Base-by-base conservation (phyloP, 2,329 filamentous ascomycete genomes). In the Chalara sp. region DNA sequence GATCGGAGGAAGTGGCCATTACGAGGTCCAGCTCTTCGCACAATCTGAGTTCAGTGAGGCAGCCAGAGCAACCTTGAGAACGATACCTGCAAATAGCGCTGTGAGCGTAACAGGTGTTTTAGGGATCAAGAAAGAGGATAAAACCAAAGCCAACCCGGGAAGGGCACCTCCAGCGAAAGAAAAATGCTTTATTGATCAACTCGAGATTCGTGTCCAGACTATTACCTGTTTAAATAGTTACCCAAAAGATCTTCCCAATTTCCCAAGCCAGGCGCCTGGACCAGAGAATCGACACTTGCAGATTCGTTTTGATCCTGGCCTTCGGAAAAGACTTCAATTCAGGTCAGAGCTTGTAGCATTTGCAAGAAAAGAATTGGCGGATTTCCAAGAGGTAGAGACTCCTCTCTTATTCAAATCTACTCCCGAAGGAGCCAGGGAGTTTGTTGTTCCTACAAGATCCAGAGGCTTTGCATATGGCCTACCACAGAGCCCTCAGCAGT, bases 381-480 rank as follows among this genome's bases (percentile, higher is more conserved):
- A 56, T 12, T 66, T 65, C 39, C 53, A 58, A 29, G 64, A 97
- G 58, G 79, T 97, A 32, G 93, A 99, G 66, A 99, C 93, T 0
- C 93, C 93, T 0, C 72, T 96, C 4, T 76, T 99, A 0, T 99
- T 99, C 79, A 99, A 97, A 68, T 96, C 93, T 0, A 99, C 93
- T 0, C 89, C 93, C 0, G 93, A 99, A 70, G 93, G 93, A 1
- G 95, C 93, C 1, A 79, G 92, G 46, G 93, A 99, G 66, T 99
- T 99, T 56, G 68, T 99, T 5, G 92, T 99, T 5, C 93, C 93
- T 0, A 95, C 91, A 1, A 77, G 93, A 31, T 79, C 77, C 35
- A 76, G 76, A 1, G 89, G 89, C 0, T 72, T 83, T 53, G 90
- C 89, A 4, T 99, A 97, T 67, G 93, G 93, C 6, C 73, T 99